phyloP scores from a whole-genome alignment of 805 yeast species.

The Isabelozyma pseudorhagii region DNA sequence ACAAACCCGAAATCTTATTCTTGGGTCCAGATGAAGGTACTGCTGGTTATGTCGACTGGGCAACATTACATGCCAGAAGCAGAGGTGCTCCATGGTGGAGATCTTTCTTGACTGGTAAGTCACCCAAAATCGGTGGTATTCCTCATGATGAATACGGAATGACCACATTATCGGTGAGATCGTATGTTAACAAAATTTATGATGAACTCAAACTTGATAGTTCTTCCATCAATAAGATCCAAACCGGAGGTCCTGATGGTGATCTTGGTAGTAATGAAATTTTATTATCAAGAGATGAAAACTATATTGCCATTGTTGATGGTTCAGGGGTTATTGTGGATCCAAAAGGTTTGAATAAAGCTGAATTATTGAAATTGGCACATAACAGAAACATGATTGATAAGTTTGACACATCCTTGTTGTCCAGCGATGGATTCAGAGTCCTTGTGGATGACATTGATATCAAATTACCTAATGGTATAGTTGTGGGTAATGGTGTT shows the following conservation, averaged over 20 bases:
- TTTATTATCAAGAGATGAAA: constrained; percentile 76
- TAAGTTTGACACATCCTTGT: constrained; percentile 60
- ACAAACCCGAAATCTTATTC: constrained; percentile 83
- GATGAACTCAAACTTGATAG: constrained; percentile 67
- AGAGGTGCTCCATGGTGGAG: constrained; percentile 99
- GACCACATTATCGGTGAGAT: constrained; percentile 93
- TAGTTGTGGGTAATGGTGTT: constrained; percentile 75
- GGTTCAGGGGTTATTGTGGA: constrained; percentile 95
- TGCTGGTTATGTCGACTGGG: constrained; percentile 95
- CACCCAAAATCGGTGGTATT: constrained; percentile 90
- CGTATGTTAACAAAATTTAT: constrained; percentile 84
- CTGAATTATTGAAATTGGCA: constrained; percentile 78
- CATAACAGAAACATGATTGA: constrained; percentile 70
- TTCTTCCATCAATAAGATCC: constrained; percentile 67
- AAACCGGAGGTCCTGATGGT: constrained; percentile 99
- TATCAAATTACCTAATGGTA: constrained; percentile 73
- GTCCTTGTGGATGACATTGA: constrained; percentile 85
- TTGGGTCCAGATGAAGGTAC: constrained; percentile 99
- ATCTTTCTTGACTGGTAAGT: constrained; percentile 95
- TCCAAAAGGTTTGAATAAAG: constrained; percentile 81
- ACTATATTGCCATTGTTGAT: constrained; percentile 85
- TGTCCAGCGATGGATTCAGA: constrained; percentile 73
- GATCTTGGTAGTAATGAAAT: constrained; percentile 96
- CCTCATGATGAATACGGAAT: constrained; percentile 98
- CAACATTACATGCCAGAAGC: constrained; percentile 84